Percentiles rank a stretch among this genome's conserved stretches.
phyloP scores from a whole-genome alignment of 352 stramenopile genomes.

The Pythium utonaiense region DNA sequence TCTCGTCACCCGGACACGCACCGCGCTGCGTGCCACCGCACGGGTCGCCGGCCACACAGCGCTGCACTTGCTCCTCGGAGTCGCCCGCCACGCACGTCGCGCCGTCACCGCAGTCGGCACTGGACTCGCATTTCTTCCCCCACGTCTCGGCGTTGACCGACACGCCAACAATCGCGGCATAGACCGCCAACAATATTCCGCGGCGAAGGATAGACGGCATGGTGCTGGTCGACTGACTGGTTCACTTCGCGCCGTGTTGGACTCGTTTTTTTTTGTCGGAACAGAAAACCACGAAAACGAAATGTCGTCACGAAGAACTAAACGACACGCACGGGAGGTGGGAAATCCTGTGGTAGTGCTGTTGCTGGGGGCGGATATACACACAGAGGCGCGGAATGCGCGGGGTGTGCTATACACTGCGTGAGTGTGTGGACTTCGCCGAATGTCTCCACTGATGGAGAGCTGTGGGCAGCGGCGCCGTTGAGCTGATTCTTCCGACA shows the following conservation, averaged over 20 bases:
- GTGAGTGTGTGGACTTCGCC: constrained; percentile 1
- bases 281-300: neutral
- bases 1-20: constrained; percentile 54
- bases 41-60: constrained; percentile 52
- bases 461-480: neutral
- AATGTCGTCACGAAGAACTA: neutral
- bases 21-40: constrained; percentile 50
- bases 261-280: neutral
- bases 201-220: constrained; percentile 18
- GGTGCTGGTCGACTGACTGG: neutral
- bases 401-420: constrained; percentile 3
- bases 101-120: constrained; percentile 52
- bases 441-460: neutral
- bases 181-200: constrained; percentile 11
- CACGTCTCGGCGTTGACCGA: constrained; percentile 21
- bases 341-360: neutral
- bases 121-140: constrained; percentile 54
- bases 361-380: neutral
- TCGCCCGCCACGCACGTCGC: constrained; percentile 77
- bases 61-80: constrained; percentile 51
- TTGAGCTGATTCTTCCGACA: neutral
- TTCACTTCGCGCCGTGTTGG: constrained; percentile 2
- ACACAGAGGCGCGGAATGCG: neutral
- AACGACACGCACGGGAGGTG: neutral
- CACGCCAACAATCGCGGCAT: constrained; percentile 3